A percentile compares a stretch with the other conserved stretches of the same genome.
Evolutionary conservation across 208 protist species (phyloP).

Genomic region (Spongospora subterranea): DNA sequence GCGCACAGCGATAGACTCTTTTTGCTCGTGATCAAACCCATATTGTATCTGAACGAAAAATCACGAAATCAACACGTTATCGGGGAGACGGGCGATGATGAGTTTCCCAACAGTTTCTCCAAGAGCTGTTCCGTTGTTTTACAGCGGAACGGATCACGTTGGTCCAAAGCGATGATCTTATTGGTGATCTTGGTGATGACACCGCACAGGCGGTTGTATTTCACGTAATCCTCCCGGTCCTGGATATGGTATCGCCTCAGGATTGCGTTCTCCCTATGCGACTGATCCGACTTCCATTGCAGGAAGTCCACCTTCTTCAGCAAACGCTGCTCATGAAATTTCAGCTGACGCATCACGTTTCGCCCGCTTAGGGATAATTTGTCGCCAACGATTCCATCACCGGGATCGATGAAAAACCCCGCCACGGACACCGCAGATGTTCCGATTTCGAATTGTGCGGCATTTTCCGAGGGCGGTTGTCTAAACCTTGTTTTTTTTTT

Average conservation of each 20-base stretch:
- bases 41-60: conserved; percentile 54
- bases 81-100: conserved; percentile 71
- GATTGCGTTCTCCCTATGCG: conserved; percentile 69
- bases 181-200: conserved; percentile 68
- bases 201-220: conserved; percentile 76
- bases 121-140: conserved; percentile 75
- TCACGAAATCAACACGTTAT: background rate
- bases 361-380: too few relatives aligned
- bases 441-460: too few relatives aligned
- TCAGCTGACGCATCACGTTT: conserved; percentile 62
- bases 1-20: conserved; percentile 61
- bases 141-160: conserved; percentile 73
- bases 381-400: too few relatives aligned
- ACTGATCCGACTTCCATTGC: conserved; percentile 76
- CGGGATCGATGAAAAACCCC: too few relatives aligned
- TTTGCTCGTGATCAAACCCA: conserved; percentile 61
- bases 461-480: too few relatives aligned
- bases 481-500: too few relatives aligned
- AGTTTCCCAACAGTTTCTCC: conserved; percentile 78
- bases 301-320: conserved; percentile 77
- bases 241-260: conserved; percentile 67
- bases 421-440: too few relatives aligned
- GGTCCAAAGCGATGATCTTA: conserved; percentile 68
- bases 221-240: conserved; percentile 66
- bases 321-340: conserved; percentile 63